Conservation (phyloP, 345 rosid species). For the Leavenworthia alabamica region DNA sequence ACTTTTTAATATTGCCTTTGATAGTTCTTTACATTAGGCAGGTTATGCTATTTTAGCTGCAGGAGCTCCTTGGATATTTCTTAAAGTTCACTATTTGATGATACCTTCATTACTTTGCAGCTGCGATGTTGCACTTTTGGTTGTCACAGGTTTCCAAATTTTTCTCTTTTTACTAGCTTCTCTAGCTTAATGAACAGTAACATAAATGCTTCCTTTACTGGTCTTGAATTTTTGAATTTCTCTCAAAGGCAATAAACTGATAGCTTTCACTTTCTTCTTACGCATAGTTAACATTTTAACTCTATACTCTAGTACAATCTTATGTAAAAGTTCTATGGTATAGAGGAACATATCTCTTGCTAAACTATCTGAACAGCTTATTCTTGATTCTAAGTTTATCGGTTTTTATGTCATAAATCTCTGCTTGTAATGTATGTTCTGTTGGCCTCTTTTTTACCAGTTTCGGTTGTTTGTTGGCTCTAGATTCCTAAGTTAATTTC, state of each 20-base stretch:
- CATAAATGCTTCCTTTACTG: neutral
- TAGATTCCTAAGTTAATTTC: neutral
- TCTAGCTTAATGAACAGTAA: neutral
- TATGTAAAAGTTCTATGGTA: no score
- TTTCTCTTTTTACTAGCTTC: neutral
- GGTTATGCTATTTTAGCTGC: conserved; percentile 73
- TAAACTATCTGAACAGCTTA: no score
- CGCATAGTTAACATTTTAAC: neutral
- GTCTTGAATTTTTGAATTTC: neutral
- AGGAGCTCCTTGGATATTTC: conserved; percentile 65
- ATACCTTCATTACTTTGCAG: conserved; percentile 68
- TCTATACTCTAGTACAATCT: neutral
- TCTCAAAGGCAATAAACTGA: neutral
- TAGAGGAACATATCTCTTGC: no score
- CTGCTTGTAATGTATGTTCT: no score
- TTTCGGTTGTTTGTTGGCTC: neutral
- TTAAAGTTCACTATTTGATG: conserved; percentile 31
- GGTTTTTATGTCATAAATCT: no score
- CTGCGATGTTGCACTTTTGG: conserved; percentile 56
- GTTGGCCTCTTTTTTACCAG: neutral
- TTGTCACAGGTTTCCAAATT: conserved; percentile 51
- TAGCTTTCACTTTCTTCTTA: neutral
- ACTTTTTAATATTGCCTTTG: conserved; percentile 1
- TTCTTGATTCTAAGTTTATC: no score
- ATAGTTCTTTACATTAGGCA: conserved; percentile 41